Base-by-base conservation (phyloP, 306 rosid species). In the Alnus rubra region DNA sequence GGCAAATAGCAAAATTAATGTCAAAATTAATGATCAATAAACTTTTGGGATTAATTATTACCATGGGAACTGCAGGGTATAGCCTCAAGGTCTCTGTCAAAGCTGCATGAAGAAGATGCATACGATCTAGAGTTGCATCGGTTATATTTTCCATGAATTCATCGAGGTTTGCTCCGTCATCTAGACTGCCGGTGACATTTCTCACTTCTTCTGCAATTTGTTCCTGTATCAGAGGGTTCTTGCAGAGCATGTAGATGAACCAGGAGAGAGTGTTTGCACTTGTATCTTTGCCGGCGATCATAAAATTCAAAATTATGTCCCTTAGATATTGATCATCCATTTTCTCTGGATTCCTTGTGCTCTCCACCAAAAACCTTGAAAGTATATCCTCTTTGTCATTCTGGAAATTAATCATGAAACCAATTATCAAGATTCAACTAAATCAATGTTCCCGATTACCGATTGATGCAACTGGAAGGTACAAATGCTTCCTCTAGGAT, bases 81-180 rank as follows among this genome's bases (percentile, higher is more conserved):
- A 93, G 84, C 84, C 93, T 93, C 82, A 93, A 82, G 79, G 98
- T 93, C 75, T 93, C 97, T 6, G 98, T 82, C 39, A 93, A 18
- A 16, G 97, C 74, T 5, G 98, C 97, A 59, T 93, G 98, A 71
- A 93, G 95, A 86, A 90, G 90, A 48, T 91, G 98, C 97, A 93
- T 90, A 77, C 82, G 74, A 13, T 91, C 93, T 16, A 93, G 87
- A 8, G 82, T 55, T 69, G 63, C 85, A 35, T 93, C 93, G 7
- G 84, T 88, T 78, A 93, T 70, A 10, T 83, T 82, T 7, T 74
- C 78, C 15, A 86, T 72, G 74, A 87, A 87, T 23, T 81, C 89
- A 49, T 93, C 87, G 1, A 87, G 39, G 23, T 58, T 65, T 31
- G 76, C 56, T 77, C 88, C 85, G 68, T 44, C 56, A 14, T 73